A percentile compares a stretch with the other conserved stretches of the same genome.
Conservation (phyloP, 129 eudicot species). For the Calendula officinalis region DNA sequence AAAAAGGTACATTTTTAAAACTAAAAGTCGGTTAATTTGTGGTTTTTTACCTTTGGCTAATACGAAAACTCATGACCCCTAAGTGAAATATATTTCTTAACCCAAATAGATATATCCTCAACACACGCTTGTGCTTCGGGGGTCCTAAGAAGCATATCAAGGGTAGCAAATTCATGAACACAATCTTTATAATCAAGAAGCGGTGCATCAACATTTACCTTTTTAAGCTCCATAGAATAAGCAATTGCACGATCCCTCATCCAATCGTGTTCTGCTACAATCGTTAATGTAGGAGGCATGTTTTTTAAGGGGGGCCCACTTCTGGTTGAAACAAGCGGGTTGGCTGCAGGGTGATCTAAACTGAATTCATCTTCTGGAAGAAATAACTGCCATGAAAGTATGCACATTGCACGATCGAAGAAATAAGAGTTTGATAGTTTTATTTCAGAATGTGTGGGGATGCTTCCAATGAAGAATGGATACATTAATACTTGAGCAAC, state of each 20-base stretch:
- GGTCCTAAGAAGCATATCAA: slow-evolving; percentile 70
- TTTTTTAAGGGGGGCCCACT: slow-evolving; percentile 59
- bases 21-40: neutral
- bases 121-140: slow-evolving; percentile 89
- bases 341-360: slow-evolving; percentile 84
- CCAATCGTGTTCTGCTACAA: slow-evolving; percentile 82
- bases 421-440: slow-evolving; percentile 75
- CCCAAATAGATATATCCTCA: slow-evolving; percentile 85
- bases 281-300: slow-evolving; percentile 74
- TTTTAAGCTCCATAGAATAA: slow-evolving; percentile 67
- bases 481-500: slow-evolving; percentile 88
- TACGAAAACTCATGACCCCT: slow-evolving; percentile 85
- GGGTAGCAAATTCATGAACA: slow-evolving; percentile 78
- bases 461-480: slow-evolving; percentile 77
- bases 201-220: slow-evolving; percentile 74
- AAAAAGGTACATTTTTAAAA: too few species aligned
- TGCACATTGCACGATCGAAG: slow-evolving; percentile 69
- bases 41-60: slow-evolving; percentile 14
- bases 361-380: slow-evolving; percentile 62
- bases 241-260: slow-evolving; percentile 96
- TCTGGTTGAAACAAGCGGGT: slow-evolving; percentile 53
- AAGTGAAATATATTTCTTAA: slow-evolving; percentile 71
- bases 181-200: slow-evolving; percentile 79
- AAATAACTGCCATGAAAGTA: slow-evolving; percentile 74
- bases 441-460: slow-evolving; percentile 72